Evolutionary conservation across 2,329 filamentous ascomycete genomes (phyloP), one percentile per base, ranked within the genome.

Genomic region (Pseudocercospora crystallina): DNA sequence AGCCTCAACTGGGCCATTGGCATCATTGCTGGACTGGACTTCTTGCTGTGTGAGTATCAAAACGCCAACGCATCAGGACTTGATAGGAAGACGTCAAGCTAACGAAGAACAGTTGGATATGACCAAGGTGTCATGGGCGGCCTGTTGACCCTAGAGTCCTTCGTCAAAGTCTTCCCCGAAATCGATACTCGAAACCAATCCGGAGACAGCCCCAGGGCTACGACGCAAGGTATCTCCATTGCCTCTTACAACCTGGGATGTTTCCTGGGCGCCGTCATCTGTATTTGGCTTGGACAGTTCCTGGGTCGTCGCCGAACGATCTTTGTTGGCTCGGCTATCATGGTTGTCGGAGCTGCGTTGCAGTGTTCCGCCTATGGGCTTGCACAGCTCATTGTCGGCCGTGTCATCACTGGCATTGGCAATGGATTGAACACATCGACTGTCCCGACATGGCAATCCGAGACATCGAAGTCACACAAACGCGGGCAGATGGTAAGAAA

Each of bases 301-400:
- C 73, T 80, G 11, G 79, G 79, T 30, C 74, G 79, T 20, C 72
- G 74, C 39, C 72, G 71, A 55, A 78, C 76, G 39, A 79, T 79
- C 51, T 77, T 76, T 66, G 34, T 65, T 14, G 79, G 78, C 3
- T 76, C 71, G 2, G 56, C 69, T 12, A 75, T 79, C 57, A 78
- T 80, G 69, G 68, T 77, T 17, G 62, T 76, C 39, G 76, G 76
- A 1, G 75, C 75, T 2, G 68, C 78, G 33, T 63, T 80, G 2
- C 75, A 78, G 51, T 72, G 71, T 33, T 63, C 71, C 2, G 68
- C 75, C 0, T 79, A 68, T 54, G 66, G 68, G 15, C 61, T 76
- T 0, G 58, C 72, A 2, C 59, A 58, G 40, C 68, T 81, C 41
- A 77, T 81, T 43, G 69, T 78, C 32, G 76, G 76, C 12, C 73